A percentile compares a stretch with the other conserved stretches of the same genome.
phyloP scores from a whole-genome alignment of 345 rosid genomes.

The Eucalyptus microcorys region DNA sequence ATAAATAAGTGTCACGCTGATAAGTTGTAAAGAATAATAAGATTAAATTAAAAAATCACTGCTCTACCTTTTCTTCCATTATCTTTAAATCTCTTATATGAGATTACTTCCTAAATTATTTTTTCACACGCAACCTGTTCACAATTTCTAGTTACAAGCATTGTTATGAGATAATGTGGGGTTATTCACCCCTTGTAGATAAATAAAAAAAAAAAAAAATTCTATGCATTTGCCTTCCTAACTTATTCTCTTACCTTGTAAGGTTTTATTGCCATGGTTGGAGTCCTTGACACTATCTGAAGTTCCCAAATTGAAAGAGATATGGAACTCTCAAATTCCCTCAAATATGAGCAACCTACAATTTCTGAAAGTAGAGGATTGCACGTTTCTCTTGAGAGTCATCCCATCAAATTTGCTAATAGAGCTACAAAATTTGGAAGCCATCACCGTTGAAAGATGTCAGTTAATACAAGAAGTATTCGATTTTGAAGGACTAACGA shows the following conservation, averaged over 20 bases:
- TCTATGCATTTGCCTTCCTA: too few species aligned
- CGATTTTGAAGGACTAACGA: neutral
- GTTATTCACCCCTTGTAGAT: neutral
- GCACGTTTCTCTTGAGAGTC: neutral
- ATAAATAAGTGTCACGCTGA: neutral
- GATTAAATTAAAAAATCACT: neutral
- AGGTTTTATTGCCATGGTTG: neutral
- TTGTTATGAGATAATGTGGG: neutral
- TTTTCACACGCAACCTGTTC: neutral
- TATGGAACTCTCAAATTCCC: neutral
- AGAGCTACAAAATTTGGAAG: neutral
- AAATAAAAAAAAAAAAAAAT: too few species aligned
- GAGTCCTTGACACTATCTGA: neutral
- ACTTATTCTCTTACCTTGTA: fast-evolving
- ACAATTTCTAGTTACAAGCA: neutral
- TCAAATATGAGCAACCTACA: neutral
- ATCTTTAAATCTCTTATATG: neutral
- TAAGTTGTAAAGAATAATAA: too few species aligned
- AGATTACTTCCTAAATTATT: neutral
- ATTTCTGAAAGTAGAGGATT: neutral
- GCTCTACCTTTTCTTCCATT: neutral
- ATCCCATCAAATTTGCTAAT: neutral
- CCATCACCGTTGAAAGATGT: neutral
- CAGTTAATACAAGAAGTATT: fast-evolving
- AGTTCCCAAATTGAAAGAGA: neutral